Percentiles rank a stretch among this genome's conserved stretches.
Conservation (phyloP, 179 eudicot species). For the Pouteria campechiana region DNA sequence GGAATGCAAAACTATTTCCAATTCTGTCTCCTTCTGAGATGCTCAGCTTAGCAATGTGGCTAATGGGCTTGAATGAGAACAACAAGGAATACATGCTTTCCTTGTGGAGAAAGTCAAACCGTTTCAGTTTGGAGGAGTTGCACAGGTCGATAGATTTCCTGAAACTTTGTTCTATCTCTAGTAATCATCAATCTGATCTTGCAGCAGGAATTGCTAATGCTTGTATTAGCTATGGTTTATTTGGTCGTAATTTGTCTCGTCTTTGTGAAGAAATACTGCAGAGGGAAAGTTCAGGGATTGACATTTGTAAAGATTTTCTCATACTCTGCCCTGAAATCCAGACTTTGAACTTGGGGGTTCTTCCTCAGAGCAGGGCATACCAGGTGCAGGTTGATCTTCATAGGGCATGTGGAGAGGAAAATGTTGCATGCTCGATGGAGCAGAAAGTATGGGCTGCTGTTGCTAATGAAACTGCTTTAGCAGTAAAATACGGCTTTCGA, state of each 20-base stretch:
- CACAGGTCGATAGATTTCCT: constrained; percentile 86
- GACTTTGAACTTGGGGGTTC: constrained; percentile 51
- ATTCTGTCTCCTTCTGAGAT: constrained; percentile 65
- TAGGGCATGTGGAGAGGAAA: constrained; percentile 52
- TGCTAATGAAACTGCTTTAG: constrained; percentile 92
- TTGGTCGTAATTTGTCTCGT: constrained; percentile 87
- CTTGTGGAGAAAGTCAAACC: constrained; percentile 52
- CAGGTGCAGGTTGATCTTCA: constrained; percentile 90
- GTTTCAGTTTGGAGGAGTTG: constrained; percentile 87
- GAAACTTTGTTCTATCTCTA: constrained; percentile 69
- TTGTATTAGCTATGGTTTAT: constrained; percentile 74
- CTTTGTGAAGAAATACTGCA: constrained; percentile 80
- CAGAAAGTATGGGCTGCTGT: constrained; percentile 89
- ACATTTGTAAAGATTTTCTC: constrained; percentile 58
- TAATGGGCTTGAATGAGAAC: constrained; percentile 58
- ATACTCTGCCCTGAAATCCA: constrained; percentile 52
- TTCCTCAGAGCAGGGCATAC: constrained; percentile 87
- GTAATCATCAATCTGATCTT: constrained; percentile 83
- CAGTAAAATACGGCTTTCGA: constrained; percentile 90
- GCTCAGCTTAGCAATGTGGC: constrained; percentile 79
- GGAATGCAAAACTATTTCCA: constrained; percentile 92
- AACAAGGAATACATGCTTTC: constrained; percentile 26
- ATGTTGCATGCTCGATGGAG: constrained; percentile 46
- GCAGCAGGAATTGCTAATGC: constrained; percentile 78
- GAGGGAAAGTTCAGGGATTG: constrained; percentile 52